Base-by-base conservation (phyloP, 805 yeast genomes). In the Ascoidea asiatica region DNA sequence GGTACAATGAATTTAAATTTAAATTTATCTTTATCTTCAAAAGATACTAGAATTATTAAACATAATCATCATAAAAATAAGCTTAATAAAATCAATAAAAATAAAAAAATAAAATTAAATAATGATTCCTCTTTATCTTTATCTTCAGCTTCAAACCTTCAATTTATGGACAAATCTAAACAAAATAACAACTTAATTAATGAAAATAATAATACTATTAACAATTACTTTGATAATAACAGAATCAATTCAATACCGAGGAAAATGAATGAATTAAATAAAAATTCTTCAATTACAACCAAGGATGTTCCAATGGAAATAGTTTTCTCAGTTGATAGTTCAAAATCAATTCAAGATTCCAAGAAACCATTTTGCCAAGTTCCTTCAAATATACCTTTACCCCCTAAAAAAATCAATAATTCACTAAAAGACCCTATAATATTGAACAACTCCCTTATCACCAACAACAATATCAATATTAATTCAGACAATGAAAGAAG, bases 1-100 rank as follows among this genome's bases (percentile, higher is more conserved):
- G 44, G 45, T 18, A 49, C 50, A n/a, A 33, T 49, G 17, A 21
- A 22, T 21, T 48, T 48, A 18, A 36, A 35, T 29, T 15, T 29
- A 29, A 29, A 29, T 15, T 29, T 15, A 2, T 11, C 35, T 8
- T 11, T 15, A 29, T 11, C 8, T 15, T 11, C 4, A 8, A 11
- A 11, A 15, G 35, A 15, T 29, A 29, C 8, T 29, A 29, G 8
- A 2, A 8, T 11, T 15, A 29, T 11, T 15, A 29, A 8, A 8
- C 35, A 29, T 3, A 29, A 29, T 15, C 8, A 8, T 3, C 35
- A 29, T 15, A 29, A 29, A 3, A 36, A 33, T 4, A 6, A 41
- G 41, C 19, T 21, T 4, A 41, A 41, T 13, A 17, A 37, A 38
- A 13, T 19, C 17, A 21, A 43, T 19, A 23, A 29, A 22, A 7